Base-by-base conservation (phyloP, 2,329 filamentous ascomycete genomes). In the Magnaporthiopsis poae region DNA sequence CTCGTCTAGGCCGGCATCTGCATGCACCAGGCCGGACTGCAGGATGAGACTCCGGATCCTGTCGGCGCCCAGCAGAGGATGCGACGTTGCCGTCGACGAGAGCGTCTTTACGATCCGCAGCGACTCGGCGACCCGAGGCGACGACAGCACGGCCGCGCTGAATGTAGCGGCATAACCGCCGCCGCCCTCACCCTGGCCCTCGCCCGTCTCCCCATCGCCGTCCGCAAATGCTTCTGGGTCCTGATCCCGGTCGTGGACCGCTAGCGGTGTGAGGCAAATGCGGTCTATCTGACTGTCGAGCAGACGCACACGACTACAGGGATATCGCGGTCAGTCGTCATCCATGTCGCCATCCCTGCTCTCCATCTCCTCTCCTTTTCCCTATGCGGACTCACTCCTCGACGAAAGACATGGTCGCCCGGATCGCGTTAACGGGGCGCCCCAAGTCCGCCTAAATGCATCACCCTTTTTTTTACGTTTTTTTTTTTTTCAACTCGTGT, bases 21-120 rank as follows among this genome's bases (percentile, higher is more conserved):
- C 70, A 60, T 78, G 78, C 60, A 82, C 80, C 65, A 91, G 79
- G 13, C 81, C 81, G 1, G 89, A 89, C 72, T 88, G 84, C 11
- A 82, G 77, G 56, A 96, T 81, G 39, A 92, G 78, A 18, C 78
- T 76, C 67, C 82, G 82, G 68, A 96, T 85, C 31, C 83, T 83
- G 66, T 80, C 78, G 29, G 85, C 76, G 2, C 86, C 78, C n/a
- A 92, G 78, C 8, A 90, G 78, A 39, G 86, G 80, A 65, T 84
- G 82, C 5, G 88, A 86, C 2, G 86, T 85, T 0, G 88, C 86
- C 2, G 86, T 86, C 4, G 88, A 86, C 27, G 90, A 93, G 18
- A 96, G 78, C 2, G 86, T 81, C 75, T 89, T 88, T 72, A 91
- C 85, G 66, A 92, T 84, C 67, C 79, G 80, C 70, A 92, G 84